Conservation (phyloP, 2,329 filamentous ascomycete species). For the Zopfia rhizophila region DNA sequence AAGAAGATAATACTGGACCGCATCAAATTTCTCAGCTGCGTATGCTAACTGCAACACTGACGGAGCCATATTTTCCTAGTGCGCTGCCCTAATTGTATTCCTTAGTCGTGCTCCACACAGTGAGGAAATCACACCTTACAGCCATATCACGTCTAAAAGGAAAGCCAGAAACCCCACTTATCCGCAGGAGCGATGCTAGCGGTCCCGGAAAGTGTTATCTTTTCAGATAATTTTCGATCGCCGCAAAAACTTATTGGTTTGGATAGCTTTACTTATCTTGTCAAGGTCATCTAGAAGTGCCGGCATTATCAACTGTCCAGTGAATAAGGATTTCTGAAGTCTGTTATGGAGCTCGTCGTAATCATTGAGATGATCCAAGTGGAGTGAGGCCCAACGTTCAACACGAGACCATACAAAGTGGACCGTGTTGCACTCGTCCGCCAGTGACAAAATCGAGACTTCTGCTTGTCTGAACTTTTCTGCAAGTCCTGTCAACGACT, state of each 20-base stretch:
- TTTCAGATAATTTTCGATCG: constrained; percentile 14
- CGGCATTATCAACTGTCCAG: constrained; percentile 17
- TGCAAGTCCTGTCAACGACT: constrained; percentile 7
- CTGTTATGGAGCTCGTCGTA: constrained; percentile 9
- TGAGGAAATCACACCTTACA: no score
- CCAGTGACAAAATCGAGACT: constrained; percentile 18
- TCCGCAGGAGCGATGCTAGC: constrained; percentile 25
- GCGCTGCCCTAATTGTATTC: no score
- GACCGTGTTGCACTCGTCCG: constrained; percentile 23
- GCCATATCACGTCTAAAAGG: no score
- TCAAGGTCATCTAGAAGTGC: constrained; percentile 18
- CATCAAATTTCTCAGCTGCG: no score
- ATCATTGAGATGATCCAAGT: constrained; percentile 3
- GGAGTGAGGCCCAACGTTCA: constrained; percentile 8
- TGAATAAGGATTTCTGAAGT: constrained; percentile 19
- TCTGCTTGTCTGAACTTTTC: constrained; percentile 19
- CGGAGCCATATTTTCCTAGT: no score
- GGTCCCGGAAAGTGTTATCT: constrained; percentile 10
- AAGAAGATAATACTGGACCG: no score
- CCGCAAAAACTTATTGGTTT: constrained; percentile 3
- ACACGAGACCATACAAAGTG: constrained; percentile 21
- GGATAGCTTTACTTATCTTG: background rate
- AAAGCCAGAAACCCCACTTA: no score
- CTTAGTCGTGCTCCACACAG: no score
- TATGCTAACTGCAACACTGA: no score